Evolutionary conservation across 139 green algal genomes (phyloP).

Genomic region (Volvox reticuliferus): DNA sequence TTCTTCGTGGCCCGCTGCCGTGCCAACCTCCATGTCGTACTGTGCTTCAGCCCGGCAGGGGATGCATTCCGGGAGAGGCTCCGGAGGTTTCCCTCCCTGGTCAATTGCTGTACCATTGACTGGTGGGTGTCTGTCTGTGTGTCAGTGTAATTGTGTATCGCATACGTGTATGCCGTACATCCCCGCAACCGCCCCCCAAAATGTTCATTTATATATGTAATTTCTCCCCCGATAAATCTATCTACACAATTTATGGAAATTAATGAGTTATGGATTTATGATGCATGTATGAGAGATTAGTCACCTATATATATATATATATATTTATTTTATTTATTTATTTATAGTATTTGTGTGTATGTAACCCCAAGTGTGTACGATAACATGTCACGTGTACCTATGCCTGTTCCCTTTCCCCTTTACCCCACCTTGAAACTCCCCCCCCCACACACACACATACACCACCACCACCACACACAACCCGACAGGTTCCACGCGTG

Average conservation of each 20-base stretch:
- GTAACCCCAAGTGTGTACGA: too few species aligned
- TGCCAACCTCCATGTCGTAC: constrained; percentile 83
- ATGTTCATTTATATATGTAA: too few species aligned
- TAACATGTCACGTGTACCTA: too few species aligned
- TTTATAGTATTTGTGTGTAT: too few species aligned
- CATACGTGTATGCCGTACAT: background rate
- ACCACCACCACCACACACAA: background rate
- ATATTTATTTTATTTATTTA: too few species aligned
- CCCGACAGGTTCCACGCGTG: constrained; percentile 57
- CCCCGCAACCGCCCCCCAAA: too few species aligned
- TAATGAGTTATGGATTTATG: too few species aligned
- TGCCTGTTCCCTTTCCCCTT: background rate
- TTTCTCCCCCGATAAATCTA: too few species aligned
- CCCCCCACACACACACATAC: background rate
- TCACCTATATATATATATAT: too few species aligned
- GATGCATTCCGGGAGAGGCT: constrained; percentile 72
- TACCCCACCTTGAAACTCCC: background rate
- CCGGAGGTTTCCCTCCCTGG: constrained; percentile 71
- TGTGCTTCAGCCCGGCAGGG: constrained; percentile 76
- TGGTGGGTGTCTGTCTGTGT: constrained; percentile 34
- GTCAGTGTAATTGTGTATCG: too few species aligned
- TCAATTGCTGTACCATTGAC: constrained; percentile 79
- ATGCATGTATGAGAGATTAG: too few species aligned
- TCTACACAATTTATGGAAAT: too few species aligned
- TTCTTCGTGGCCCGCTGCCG: constrained; percentile 70